A percentile compares a stretch with the other conserved stretches of the same genome.
Conservation (phyloP, 805 yeast genomes). For the Candida golubevii region DNA sequence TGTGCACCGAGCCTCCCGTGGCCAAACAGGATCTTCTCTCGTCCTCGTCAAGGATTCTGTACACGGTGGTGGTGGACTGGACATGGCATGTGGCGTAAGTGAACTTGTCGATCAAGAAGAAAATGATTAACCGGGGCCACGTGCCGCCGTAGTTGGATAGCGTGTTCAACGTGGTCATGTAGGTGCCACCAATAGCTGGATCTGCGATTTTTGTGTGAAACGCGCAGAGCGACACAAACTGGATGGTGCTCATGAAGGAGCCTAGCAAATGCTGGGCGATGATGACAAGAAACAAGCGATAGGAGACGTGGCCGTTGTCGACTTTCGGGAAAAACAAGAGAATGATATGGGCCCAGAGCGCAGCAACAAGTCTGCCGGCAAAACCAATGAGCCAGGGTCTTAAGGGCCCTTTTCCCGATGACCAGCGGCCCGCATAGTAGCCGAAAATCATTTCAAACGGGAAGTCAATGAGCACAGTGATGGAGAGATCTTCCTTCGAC, state of each 20-base stretch:
- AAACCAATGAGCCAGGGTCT: slow-evolving; percentile 90
- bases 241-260: slow-evolving; percentile 91
- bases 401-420: slow-evolving; percentile 70
- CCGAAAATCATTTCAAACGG: slow-evolving; percentile 96
- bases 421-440: slow-evolving; percentile 93
- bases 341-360: slow-evolving; percentile 66
- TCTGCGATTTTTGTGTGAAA: slow-evolving; percentile 96
- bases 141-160: slow-evolving; percentile 93
- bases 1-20: slow-evolving; percentile 52
- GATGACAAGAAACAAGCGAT: slow-evolving; percentile 60
- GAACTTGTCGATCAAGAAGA: slow-evolving; percentile 74
- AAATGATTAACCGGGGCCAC: slow-evolving; percentile 88
- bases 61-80: slow-evolving; percentile 1
- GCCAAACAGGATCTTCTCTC: slow-evolving; percentile 48
- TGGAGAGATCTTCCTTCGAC: slow-evolving; percentile 87
- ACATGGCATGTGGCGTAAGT: slow-evolving; percentile 60
- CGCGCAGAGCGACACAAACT: slow-evolving; percentile 90
- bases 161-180: slow-evolving; percentile 94
- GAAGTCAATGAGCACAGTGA: slow-evolving; percentile 89
- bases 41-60: slow-evolving; percentile 21
- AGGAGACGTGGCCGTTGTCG: slow-evolving; percentile 40
- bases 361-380: slow-evolving; percentile 74
- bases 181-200: slow-evolving; percentile 94
- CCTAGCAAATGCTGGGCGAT: slow-evolving; percentile 80
- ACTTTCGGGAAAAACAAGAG: slow-evolving; percentile 65